Evolutionary conservation across 768 basidiomycete species (phyloP).

Genomic region (Fomitopsis pulvina): DNA sequence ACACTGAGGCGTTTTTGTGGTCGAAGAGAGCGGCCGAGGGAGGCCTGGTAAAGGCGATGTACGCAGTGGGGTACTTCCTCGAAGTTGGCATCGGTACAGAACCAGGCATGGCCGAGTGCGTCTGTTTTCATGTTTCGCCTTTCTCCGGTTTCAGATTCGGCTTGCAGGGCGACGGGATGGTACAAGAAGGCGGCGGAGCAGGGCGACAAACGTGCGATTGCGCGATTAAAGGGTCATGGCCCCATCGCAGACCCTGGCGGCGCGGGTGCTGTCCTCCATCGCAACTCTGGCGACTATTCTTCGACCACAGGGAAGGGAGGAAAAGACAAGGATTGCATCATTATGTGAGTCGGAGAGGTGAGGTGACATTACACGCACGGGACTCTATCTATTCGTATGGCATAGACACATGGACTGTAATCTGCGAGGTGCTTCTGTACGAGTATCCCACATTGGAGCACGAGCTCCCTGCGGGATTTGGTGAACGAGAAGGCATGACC

Average conservation of each 20-base stretch:
- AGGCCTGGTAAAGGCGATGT: constrained; percentile 93
- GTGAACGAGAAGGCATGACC: too few species aligned
- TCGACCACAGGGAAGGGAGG: constrained; percentile 38
- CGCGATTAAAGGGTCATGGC: constrained; percentile 65
- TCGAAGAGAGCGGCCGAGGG: constrained; percentile 91
- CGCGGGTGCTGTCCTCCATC: constrained; percentile 54
- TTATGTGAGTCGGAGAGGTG: constrained; percentile 52
- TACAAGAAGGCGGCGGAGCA: constrained; percentile 88
- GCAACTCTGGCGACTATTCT: constrained; percentile 34
- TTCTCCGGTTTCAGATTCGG: constrained; percentile 1
- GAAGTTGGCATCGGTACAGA: constrained; percentile 90
- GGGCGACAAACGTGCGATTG: constrained; percentile 89
- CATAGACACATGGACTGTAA: too few species aligned
- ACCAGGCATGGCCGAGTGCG: constrained; percentile 60
- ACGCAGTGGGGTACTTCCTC: constrained; percentile 95
- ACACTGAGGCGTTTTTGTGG: constrained; percentile 98
- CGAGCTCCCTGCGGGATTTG: too few species aligned
- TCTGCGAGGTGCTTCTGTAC: too few species aligned
- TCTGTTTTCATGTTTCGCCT: constrained; percentile 16
- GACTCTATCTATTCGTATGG: too few species aligned
- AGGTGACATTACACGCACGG: too few species aligned
- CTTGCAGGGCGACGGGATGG: constrained; percentile 59
- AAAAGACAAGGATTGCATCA: constrained; percentile 79
- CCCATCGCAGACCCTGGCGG: constrained; percentile 54
- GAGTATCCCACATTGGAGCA: too few species aligned